A percentile compares a stretch with the other conserved stretches of the same genome.
Evolutionary conservation across 768 basidiomycete genomes (phyloP).

Genomic region (Podaxis sp.): DNA sequence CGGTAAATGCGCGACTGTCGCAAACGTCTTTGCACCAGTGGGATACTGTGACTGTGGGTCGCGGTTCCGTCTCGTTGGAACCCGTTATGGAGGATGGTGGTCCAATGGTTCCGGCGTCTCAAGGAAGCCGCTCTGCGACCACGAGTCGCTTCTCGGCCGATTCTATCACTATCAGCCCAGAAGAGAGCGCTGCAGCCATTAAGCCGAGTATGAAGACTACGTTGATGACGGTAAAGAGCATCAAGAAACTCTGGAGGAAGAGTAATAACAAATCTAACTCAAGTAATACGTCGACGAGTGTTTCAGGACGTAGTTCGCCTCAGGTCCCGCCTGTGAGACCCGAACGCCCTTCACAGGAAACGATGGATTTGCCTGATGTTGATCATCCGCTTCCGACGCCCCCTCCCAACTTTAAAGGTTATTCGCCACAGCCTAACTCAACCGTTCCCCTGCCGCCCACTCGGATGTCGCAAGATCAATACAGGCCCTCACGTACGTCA

Average conservation of each 20-base stretch:
- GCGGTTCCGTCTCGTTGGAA: constrained; percentile 12
- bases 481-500: constrained; percentile 20
- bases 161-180: constrained; percentile 45
- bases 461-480: constrained; percentile 12
- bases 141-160: constrained; percentile 79
- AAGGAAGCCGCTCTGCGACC: constrained; percentile 27
- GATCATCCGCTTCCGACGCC: constrained; percentile 26
- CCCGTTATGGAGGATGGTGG: constrained; percentile 17
- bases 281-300: constrained; percentile 19
- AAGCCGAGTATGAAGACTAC: constrained; percentile 49
- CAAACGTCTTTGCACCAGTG: constrained; percentile 36
- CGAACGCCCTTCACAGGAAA: constrained; percentile 38
- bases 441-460: background rate
- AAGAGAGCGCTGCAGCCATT: constrained; percentile 28
- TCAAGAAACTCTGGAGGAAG: constrained; percentile 80
- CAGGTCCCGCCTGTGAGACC: constrained; percentile 37
- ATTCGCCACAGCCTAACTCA: constrained; percentile 24
- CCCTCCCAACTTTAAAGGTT: constrained; percentile 25
- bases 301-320: constrained; percentile 31
- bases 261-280: constrained; percentile 54
- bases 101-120: constrained; percentile 7
- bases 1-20: constrained; percentile 25
- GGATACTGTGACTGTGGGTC: constrained; percentile 36
- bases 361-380: constrained; percentile 35
- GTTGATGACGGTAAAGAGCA: constrained; percentile 70